A percentile compares a stretch with the other conserved stretches of the same genome.
phyloP scores from a whole-genome alignment of 2,329 filamentous ascomycete genomes.

The Macrophomina phaseolina region DNA sequence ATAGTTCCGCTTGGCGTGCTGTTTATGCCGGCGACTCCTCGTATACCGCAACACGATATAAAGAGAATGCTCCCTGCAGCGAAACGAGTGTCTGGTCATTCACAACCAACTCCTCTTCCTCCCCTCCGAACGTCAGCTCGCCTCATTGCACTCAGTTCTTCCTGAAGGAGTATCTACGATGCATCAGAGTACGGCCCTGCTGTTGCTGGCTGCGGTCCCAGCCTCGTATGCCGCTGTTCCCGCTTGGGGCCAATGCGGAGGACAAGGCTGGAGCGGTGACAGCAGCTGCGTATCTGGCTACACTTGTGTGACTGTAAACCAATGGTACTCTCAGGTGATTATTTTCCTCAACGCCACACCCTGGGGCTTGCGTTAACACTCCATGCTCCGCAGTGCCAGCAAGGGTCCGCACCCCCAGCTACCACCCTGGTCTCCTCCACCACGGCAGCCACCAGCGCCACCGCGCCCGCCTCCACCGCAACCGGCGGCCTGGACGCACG shows the following conservation, averaged over 20 bases:
- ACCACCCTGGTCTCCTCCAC: constrained; percentile 18
- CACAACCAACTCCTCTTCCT: neutral
- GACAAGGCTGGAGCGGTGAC: constrained; percentile 14
- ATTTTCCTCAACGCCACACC: neutral
- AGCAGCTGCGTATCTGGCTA: constrained; percentile 26
- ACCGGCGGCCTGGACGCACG: constrained; percentile 53
- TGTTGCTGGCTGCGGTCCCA: constrained; percentile 1
- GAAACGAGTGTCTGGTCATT: neutral
- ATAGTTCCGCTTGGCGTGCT: neutral
- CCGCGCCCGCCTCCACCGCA: constrained; percentile 42
- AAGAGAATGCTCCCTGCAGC: neutral
- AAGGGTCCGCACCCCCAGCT: constrained; percentile 18
- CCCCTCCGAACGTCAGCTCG: neutral
- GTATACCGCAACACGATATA: constrained; percentile 4
- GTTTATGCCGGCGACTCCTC: neutral
- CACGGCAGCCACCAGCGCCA: constrained; percentile 12
- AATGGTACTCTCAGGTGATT: constrained; percentile 24
- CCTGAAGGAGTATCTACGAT: neutral
- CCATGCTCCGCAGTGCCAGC: neutral
- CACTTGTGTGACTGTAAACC: constrained; percentile 21
- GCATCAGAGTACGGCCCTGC: constrained; percentile 2
- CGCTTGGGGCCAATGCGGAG: constrained; percentile 28
- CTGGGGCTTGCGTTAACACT: neutral
- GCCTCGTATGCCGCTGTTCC: constrained; percentile 13
- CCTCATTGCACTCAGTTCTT: neutral